Conservation (phyloP, 2,329 filamentous ascomycete genomes). For the Emmonsia crescens region DNA sequence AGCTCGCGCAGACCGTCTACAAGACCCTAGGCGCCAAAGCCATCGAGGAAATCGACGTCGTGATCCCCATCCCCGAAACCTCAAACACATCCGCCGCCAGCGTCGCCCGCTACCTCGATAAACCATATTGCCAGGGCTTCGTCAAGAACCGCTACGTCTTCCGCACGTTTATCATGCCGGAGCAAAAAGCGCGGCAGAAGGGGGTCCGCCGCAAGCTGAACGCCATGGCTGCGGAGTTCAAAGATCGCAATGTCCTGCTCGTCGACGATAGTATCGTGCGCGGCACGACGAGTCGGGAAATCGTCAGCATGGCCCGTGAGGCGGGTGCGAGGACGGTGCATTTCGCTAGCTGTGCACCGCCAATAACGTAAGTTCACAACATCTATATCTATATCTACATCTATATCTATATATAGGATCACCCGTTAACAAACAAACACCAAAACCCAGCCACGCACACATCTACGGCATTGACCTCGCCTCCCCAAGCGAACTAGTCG, state of each 20-base stretch:
- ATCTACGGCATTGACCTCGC: conserved; percentile 76
- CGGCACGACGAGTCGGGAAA: conserved; percentile 70
- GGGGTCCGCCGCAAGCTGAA: conserved; percentile 84
- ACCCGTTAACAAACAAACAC: too few species aligned
- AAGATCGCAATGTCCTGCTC: conserved; percentile 65
- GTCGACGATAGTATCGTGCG: conserved; percentile 88
- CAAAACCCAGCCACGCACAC: conserved; percentile 56
- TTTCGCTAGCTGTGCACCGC: conserved; percentile 71
- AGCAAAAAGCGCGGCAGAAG: conserved; percentile 69
- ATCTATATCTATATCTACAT: not conserved
- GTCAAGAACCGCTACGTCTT: conserved; percentile 86
- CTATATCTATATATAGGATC: not conserved
- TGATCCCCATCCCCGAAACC: conserved; percentile 78
- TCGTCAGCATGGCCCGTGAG: conserved; percentile 74
- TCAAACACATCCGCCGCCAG: conserved; percentile 69
- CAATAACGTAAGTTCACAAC: conserved; percentile 48
- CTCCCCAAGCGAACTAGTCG: conserved; percentile 59
- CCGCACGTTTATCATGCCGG: conserved; percentile 79
- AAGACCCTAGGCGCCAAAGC: conserved; percentile 56
- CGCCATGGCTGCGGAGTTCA: conserved; percentile 75
- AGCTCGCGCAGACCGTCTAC: conserved; percentile 63
- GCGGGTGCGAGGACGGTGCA: conserved; percentile 72
- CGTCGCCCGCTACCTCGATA: conserved; percentile 62
- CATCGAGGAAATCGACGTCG: conserved; percentile 63
- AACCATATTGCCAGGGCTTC: conserved; percentile 70